Conservation (phyloP, 2,329 filamentous ascomycete species). For the Trichophyton mentagrophytes region DNA sequence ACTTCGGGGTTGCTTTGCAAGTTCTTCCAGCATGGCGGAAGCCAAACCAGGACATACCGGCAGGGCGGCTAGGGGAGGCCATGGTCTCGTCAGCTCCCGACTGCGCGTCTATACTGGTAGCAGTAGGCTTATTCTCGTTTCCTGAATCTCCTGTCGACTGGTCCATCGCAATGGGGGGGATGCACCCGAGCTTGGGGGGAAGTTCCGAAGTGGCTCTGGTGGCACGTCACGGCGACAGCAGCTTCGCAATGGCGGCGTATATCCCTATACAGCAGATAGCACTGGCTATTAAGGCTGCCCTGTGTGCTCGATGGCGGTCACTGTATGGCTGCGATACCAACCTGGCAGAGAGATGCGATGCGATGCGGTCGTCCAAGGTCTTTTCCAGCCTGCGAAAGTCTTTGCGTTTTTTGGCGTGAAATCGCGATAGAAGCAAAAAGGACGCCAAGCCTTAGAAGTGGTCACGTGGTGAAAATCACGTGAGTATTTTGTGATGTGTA, state of each 20-base stretch:
- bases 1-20: not conserved
- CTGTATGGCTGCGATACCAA: not conserved
- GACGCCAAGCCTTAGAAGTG: not conserved
- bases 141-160: not conserved
- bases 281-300: not conserved
- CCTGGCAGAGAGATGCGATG: not conserved
- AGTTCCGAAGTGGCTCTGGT: not conserved
- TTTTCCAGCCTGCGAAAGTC: not conserved
- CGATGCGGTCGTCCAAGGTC: not conserved
- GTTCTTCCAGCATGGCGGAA: not conserved
- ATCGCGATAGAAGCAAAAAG: not conserved
- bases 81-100: constrained; percentile 13
- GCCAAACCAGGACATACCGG: constrained; percentile 20
- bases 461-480: too few relatives aligned
- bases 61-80: constrained; percentile 18
- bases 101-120: constrained; percentile 20
- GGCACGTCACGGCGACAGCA: not conserved
- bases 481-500: too few relatives aligned
- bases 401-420: not conserved
- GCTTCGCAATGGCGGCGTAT: not conserved
- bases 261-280: not conserved
- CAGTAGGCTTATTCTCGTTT: constrained; percentile 13
- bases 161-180: constrained; percentile 3
- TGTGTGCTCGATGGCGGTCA: not conserved
- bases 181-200: not conserved